Evolutionary conservation across 2,329 filamentous ascomycete genomes (phyloP).

Genomic region (Colletotrichum caudatum): DNA sequence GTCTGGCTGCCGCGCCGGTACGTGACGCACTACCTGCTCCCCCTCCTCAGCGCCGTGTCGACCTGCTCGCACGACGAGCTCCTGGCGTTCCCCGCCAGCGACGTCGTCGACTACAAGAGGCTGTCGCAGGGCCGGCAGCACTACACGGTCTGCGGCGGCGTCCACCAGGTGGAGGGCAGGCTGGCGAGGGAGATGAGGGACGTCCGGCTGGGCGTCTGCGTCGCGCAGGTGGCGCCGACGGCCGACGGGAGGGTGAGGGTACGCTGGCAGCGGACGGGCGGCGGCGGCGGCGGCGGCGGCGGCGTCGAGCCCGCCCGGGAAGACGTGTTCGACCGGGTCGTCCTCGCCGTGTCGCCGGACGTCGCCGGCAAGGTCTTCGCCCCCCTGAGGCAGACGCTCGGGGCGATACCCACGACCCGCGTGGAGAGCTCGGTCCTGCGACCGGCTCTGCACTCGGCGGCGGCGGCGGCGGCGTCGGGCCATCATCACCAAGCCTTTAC

Average conservation of each 20-base stretch:
- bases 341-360: constrained; percentile 68
- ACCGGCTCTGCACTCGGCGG: constrained; percentile 15
- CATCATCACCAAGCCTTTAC: constrained; percentile 24
- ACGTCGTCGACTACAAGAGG: constrained; percentile 64
- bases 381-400: constrained; percentile 54
- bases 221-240: constrained; percentile 51
- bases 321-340: constrained; percentile 62
- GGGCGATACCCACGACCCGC: constrained; percentile 59
- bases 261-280: constrained; percentile 49
- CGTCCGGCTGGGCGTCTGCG: constrained; percentile 55
- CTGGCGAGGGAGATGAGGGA: constrained; percentile 55
- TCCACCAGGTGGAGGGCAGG: constrained; percentile 61
- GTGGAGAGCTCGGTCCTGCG: constrained; percentile 62
- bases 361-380: constrained; percentile 62
- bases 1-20: constrained; percentile 63
- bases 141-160: constrained; percentile 63
- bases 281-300: too few species aligned
- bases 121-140: constrained; percentile 61
- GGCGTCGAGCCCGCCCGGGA: constrained; percentile 38
- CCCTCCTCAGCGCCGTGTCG: constrained; percentile 65
- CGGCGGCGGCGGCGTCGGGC: too few species aligned
- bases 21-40: constrained; percentile 62
- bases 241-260: constrained; percentile 48
- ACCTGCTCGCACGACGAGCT: constrained; percentile 66
- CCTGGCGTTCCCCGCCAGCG: constrained; percentile 64